Conservation (phyloP, 306 rosid genomes). For the Dryas alaskensis region DNA sequence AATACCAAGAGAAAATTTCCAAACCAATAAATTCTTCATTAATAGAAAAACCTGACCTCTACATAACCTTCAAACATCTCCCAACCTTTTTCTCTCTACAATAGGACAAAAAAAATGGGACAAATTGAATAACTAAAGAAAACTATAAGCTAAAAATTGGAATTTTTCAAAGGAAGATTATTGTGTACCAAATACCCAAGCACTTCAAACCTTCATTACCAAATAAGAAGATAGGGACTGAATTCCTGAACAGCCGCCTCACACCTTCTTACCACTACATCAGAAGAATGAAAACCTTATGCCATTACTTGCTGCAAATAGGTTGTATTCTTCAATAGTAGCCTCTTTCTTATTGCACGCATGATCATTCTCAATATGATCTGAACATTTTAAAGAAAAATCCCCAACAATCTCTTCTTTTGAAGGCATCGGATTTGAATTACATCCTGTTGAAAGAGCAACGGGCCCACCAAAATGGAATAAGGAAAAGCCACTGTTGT, state of each 20-base stretch:
- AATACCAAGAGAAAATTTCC: conserved; percentile 2
- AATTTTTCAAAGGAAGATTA: conserved; percentile 54
- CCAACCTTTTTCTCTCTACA: conserved; percentile 47
- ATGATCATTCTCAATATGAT: conserved; percentile 45
- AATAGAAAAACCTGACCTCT: conserved; percentile 26
- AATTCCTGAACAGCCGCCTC: conserved; percentile 59
- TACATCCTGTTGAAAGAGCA: conserved; percentile 57
- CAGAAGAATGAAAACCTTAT: conserved; percentile 70
- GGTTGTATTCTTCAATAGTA: conserved; percentile 82
- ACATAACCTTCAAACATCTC: conserved; percentile 50
- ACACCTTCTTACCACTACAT: conserved; percentile 51
- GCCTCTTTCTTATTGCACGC: conserved; percentile 63
- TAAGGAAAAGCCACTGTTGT: conserved; percentile 62
- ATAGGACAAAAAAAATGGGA: conserved; percentile 37
- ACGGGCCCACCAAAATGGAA: conserved; percentile 95
- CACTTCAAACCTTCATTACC: conserved; percentile 55
- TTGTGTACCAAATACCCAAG: conserved; percentile 60
- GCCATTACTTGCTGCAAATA: conserved; percentile 81
- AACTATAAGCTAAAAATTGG: conserved; percentile 45
- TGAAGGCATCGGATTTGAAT: conserved; percentile 38
- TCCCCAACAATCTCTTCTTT: conserved; percentile 43
- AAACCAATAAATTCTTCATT: conserved; percentile 35
- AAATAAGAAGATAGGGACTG: conserved; percentile 58
- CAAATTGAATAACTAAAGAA: conserved; percentile 51
- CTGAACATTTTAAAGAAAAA: conserved; percentile 41